phyloP scores from a whole-genome alignment of 495 filamentous ascomycete species.

The Xylaria palmicola region DNA sequence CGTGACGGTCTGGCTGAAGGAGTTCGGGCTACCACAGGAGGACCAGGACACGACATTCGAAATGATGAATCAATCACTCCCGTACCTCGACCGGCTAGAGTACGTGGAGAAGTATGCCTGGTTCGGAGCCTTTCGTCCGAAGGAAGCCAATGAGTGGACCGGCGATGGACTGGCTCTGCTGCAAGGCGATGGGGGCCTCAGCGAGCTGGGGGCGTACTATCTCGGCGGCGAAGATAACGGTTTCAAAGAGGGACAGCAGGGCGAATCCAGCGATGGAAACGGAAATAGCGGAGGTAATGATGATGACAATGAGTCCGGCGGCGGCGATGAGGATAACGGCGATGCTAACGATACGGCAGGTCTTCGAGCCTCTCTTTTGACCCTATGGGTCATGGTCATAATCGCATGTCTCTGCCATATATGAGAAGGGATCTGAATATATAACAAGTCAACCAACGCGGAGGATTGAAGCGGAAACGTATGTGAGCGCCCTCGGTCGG shows the following conservation, averaged over 20 bases:
- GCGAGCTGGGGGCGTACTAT: conserved; percentile 59
- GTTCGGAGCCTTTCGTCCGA: conserved; percentile 59
- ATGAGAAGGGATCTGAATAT: neutral
- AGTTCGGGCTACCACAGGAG: conserved; percentile 46
- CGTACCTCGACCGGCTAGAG: conserved; percentile 50
- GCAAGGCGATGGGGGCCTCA: conserved; percentile 49
- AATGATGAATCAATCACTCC: conserved; percentile 53
- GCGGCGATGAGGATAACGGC: neutral
- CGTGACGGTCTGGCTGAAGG: conserved; percentile 56
- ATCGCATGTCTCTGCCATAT: neutral
- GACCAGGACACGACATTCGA: conserved; percentile 44
- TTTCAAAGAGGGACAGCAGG: conserved; percentile 9
- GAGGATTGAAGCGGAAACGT: no score
- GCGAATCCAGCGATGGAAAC: neutral
- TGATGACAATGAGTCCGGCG: neutral
- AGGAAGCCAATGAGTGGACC: conserved; percentile 49
- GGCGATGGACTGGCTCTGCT: conserved; percentile 56
- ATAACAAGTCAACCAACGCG: neutral
- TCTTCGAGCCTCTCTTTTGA: neutral
- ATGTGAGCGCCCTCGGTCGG: no score
- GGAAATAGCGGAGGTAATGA: conserved; percentile 4
- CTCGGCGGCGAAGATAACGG: conserved; percentile 48
- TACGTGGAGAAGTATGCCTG: conserved; percentile 58
- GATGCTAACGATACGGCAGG: conserved; percentile 7
- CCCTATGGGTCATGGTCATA: neutral